Conservation (phyloP, 805 yeast species). For the Suhomyces prunicola region DNA sequence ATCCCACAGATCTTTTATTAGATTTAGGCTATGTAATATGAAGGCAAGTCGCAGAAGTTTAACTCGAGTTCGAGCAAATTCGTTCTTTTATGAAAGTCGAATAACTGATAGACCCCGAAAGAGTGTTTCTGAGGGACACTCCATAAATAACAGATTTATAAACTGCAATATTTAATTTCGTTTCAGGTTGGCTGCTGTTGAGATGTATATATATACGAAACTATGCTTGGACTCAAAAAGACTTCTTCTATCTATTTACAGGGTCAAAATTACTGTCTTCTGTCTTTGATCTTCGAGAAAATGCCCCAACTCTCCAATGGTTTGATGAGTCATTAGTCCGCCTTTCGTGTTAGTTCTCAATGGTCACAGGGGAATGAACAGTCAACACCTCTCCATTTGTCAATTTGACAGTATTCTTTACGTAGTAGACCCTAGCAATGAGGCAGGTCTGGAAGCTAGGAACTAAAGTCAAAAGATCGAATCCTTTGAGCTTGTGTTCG, state of each 20-base stretch:
- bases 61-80: no score
- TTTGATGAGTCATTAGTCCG: neutral
- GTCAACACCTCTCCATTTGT: conserved; percentile 27
- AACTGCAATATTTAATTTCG: neutral
- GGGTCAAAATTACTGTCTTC: no score
- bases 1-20: no score
- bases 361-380: conserved; percentile 35
- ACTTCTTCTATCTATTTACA: no score
- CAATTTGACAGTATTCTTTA: conserved; percentile 29
- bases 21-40: no score
- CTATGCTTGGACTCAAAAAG: no score
- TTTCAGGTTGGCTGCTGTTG: no score
- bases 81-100: no score
- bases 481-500: conserved; percentile 13
- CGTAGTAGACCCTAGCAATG: conserved; percentile 34
- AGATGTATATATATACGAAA: no score
- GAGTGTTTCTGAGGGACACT: neutral
- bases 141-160: neutral
- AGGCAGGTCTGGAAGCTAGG: conserved; percentile 40
- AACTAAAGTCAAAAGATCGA: conserved; percentile 33
- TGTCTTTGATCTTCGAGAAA: no score
- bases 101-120: no score
- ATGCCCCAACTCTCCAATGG: neutral
- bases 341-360: conserved; percentile 14
- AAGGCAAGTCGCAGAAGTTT: no score